These are phyloP conservation scores for Fraxinus xanthoxyloides DNA, from an alignment of 305 asterid genomes.

Conservation along the genomic window DNA sequence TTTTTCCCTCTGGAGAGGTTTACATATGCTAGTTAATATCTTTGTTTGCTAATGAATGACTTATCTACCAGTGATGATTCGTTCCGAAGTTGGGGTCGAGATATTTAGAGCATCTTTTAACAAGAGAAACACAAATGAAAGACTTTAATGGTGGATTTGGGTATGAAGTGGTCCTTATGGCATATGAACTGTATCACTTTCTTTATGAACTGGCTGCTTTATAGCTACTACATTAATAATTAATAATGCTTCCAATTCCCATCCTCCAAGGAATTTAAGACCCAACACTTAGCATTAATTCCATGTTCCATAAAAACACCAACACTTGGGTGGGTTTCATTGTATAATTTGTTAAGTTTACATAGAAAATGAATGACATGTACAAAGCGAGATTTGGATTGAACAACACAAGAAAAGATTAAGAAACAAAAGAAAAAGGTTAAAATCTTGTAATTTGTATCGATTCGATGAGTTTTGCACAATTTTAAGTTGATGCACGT, in stretches of 20 bases:
- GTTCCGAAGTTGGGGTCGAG: no score
- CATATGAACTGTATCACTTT: not conserved
- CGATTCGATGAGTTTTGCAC: not conserved
- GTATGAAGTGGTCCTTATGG: not conserved
- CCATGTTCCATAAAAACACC: not conserved
- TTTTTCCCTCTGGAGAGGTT: not conserved
- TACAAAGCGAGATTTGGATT: no score
- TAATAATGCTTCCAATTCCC: conserved; percentile 10
- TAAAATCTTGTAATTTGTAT: no score
- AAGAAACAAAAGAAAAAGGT: no score
- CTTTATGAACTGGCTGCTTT: conserved; percentile 11
- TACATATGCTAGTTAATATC: not conserved
- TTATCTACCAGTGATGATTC: no score
- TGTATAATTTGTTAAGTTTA: not conserved
- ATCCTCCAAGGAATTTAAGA: not conserved
- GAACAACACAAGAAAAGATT: no score
- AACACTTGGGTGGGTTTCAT: not conserved
- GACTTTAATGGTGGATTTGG: not conserved
- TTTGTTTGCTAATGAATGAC: no score
- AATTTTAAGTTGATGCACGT: not conserved
- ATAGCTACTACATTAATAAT: conserved; percentile 6
- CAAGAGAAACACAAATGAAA: not conserved
- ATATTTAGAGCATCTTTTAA: no score
- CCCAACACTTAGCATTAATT: conserved; percentile 10
- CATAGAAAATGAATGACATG: no score